Evolutionary conservation across 164 flowering plant species (phyloP).

Genomic region (Vitis riparia): DNA sequence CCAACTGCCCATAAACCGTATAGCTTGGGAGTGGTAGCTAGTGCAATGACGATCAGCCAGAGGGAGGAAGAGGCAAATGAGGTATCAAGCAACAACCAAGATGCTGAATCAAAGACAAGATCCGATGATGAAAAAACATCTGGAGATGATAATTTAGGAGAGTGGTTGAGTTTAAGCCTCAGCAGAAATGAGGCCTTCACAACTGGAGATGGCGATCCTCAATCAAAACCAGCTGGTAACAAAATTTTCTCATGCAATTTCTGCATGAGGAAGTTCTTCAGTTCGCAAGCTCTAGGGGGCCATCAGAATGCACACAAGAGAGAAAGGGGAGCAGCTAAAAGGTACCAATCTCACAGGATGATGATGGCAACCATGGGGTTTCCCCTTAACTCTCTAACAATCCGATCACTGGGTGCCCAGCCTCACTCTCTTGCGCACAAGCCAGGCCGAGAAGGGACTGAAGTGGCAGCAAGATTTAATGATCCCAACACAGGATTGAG

Average conservation of each 20-base stretch:
- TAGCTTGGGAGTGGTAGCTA: not conserved
- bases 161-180: conserved; percentile 49
- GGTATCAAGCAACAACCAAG: conserved; percentile 11
- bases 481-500: conserved; percentile 15
- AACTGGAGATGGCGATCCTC: conserved; percentile 23
- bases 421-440: conserved; percentile 33
- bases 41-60: conserved; percentile 17
- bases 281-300: conserved; percentile 65
- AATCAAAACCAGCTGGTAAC: conserved; percentile 24
- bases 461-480: conserved; percentile 20
- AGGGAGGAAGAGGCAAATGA: conserved; percentile 24
- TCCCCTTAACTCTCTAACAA: conserved; percentile 10
- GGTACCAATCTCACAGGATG: conserved; percentile 36
- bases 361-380: conserved; percentile 31
- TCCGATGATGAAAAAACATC: conserved; percentile 2
- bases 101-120: conserved; percentile 9
- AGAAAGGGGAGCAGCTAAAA: conserved; percentile 54
- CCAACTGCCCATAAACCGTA: not conserved
- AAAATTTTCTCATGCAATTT: conserved; percentile 63
- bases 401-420: conserved; percentile 30
- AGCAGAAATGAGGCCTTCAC: conserved; percentile 21
- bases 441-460: conserved; percentile 21
- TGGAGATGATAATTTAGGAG: conserved; percentile 27
- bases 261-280: conserved; percentile 62
- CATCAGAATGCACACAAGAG: conserved; percentile 69